Conservation (phyloP, 192 early-diverging fungal species). For the Coemansia sp. region DNA sequence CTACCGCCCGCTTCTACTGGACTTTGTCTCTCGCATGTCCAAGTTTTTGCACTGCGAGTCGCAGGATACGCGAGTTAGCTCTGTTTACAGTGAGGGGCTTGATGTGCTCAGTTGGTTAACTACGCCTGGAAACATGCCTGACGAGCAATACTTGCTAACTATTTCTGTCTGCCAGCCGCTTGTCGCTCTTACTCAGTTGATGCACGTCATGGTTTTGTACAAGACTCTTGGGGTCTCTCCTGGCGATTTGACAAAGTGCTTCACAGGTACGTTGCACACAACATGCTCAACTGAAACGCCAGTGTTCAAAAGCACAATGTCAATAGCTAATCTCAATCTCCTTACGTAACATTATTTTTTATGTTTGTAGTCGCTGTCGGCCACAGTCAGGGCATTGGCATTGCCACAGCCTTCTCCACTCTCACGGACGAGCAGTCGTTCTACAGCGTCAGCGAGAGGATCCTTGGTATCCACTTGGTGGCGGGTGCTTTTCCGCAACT, state of each 20-base stretch:
- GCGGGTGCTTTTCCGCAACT: conserved; percentile 79
- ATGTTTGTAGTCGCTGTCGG: conserved; percentile 60
- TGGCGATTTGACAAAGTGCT: conserved; percentile 25
- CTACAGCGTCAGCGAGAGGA: conserved; percentile 68
- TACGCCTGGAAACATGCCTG: conserved; percentile 63
- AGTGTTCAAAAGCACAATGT: too few relatives aligned
- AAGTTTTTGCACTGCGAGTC: conserved; percentile 60
- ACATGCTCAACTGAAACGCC: neutral
- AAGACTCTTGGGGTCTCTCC: conserved; percentile 60
- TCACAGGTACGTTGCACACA: conserved; percentile 24
- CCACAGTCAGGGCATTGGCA: conserved; percentile 88
- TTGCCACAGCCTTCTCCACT: conserved; percentile 79
- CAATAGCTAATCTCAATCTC: neutral
- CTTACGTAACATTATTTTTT: neutral
- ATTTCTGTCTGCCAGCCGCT: conserved; percentile 77
- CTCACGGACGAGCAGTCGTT: conserved; percentile 79
- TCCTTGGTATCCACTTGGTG: conserved; percentile 78
- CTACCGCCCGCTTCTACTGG: conserved; percentile 68
- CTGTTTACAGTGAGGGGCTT: conserved; percentile 63
- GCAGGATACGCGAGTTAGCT: conserved; percentile 51
- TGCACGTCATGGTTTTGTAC: conserved; percentile 71
- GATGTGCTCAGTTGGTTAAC: conserved; percentile 80
- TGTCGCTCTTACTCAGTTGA: conserved; percentile 86
- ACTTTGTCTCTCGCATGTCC: conserved; percentile 73
- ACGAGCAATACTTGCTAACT: conserved; percentile 65